Conservation (phyloP, 2,329 filamentous ascomycete genomes). For the Sphaerulina populicola region DNA sequence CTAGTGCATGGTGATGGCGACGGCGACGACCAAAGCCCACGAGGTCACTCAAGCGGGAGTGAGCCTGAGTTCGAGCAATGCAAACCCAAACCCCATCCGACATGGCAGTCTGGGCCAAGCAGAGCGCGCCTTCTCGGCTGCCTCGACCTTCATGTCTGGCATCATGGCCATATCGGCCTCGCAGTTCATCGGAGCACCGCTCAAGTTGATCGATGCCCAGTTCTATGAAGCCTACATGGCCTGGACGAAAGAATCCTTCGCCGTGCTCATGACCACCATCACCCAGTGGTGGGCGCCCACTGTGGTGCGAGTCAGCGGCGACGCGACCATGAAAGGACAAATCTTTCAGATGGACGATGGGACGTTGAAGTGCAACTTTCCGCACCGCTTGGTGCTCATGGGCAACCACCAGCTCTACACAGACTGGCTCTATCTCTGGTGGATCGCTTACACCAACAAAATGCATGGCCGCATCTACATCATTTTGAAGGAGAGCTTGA, state of each 20-base stretch:
- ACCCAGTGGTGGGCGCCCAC: slow-evolving; percentile 86
- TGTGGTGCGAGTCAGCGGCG: slow-evolving; percentile 71
- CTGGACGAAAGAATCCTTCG: slow-evolving; percentile 76
- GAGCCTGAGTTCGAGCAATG: slow-evolving; percentile 36
- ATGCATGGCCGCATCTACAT: slow-evolving; percentile 86
- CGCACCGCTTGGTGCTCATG: slow-evolving; percentile 71
- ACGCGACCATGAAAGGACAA: slow-evolving; percentile 69
- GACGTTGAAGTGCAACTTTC: slow-evolving; percentile 67
- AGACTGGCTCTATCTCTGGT: slow-evolving; percentile 90
- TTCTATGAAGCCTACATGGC: slow-evolving; percentile 82
- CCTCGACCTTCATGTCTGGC: slow-evolving; percentile 45
- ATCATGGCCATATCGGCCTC: slow-evolving; percentile 52
- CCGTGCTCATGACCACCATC: slow-evolving; percentile 66
- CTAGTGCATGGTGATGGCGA: neutral
- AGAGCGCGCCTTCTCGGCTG: slow-evolving; percentile 44
- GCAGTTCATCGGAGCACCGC: slow-evolving; percentile 65
- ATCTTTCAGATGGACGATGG: slow-evolving; percentile 63
- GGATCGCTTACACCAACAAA: slow-evolving; percentile 76
- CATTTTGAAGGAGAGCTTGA: slow-evolving; percentile 79
- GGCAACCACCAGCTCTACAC: slow-evolving; percentile 85
- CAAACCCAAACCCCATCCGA: slow-evolving; percentile 33
- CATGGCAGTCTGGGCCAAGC: slow-evolving; percentile 44
- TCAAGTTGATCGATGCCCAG: slow-evolving; percentile 68
- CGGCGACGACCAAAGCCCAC: slow-evolving; percentile 6
- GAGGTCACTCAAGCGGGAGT: slow-evolving; percentile 33